A percentile compares a stretch with the other conserved stretches of the same genome.
Conservation (phyloP, 2,329 filamentous ascomycete species). For the Blumeriella jaapii region DNA sequence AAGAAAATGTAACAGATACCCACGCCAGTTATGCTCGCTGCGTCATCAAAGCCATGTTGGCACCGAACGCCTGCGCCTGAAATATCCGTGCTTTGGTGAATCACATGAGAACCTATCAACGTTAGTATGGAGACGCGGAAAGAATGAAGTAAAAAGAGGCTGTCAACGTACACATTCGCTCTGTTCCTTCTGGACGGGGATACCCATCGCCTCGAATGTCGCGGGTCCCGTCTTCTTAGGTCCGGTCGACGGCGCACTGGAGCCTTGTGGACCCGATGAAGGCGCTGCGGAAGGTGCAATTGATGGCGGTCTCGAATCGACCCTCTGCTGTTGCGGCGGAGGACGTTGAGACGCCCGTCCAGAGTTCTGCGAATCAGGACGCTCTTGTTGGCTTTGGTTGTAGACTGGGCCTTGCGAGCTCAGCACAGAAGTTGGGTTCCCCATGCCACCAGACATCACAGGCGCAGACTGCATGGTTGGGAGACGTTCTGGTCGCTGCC, state of each 20-base stretch:
- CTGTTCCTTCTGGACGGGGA: conserved; percentile 73
- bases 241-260: conserved; percentile 4
- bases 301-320: conserved; percentile 13
- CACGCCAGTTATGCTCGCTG: conserved; percentile 20
- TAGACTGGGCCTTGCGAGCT: conserved; percentile 3
- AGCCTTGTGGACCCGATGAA: conserved; percentile 4
- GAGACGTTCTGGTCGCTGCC: conserved; percentile 14
- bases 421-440: conserved; percentile 8
- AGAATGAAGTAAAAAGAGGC: background rate
- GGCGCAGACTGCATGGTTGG: conserved; percentile 16
- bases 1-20: conserved; percentile 2
- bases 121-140: conserved; percentile 8
- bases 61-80: conserved; percentile 9
- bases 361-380: conserved; percentile 8
- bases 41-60: conserved; percentile 7
- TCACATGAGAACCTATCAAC: conserved; percentile 24
- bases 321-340: conserved; percentile 15
- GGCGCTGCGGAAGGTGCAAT: conserved; percentile 9
- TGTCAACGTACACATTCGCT: conserved; percentile 62
- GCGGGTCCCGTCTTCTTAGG: conserved; percentile 55
- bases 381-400: conserved; percentile 1
- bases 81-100: conserved; percentile 1
- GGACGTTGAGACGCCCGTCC: conserved; percentile 11
- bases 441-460: conserved; percentile 3
- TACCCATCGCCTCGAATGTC: conserved; percentile 97